A percentile compares a stretch with the other conserved stretches of the same genome.
phyloP scores from a whole-genome alignment of 176 grass and related monocot genomes.

The Hyparrhenia diplandra region DNA sequence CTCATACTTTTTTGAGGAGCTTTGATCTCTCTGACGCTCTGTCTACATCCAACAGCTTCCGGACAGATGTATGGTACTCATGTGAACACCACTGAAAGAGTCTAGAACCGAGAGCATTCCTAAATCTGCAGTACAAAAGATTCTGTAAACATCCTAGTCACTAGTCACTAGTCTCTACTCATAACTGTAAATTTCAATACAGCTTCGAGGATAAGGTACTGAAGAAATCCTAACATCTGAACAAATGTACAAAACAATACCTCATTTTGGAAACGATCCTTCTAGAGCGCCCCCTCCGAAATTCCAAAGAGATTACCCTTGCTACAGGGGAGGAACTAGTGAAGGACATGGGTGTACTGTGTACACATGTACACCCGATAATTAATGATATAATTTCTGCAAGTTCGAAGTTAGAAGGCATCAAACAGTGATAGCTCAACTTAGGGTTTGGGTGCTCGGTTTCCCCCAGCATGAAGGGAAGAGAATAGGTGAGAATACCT shows the following conservation, averaged over 20 bases:
- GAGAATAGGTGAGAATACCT: background rate
- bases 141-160: background rate
- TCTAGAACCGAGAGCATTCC: constrained; percentile 51
- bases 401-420: background rate
- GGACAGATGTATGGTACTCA: constrained; percentile 44
- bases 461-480: background rate
- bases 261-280: constrained; percentile 36
- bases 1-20: constrained; percentile 58
- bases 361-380: background rate
- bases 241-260: constrained; percentile 2
- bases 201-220: background rate
- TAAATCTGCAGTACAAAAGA: constrained; percentile 44
- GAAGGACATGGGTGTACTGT: background rate
- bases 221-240: background rate
- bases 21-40: constrained; percentile 47
- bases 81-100: constrained; percentile 53
- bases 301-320: constrained; percentile 18
- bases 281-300: constrained; percentile 28
- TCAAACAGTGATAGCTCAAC: background rate
- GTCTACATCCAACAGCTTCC: constrained; percentile 47
- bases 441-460: background rate
- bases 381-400: background rate
- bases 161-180: background rate
- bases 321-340: background rate
- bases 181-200: background rate